Conservation (phyloP, 2,329 filamentous ascomycete species). For the Cladosporium sp. region DNA sequence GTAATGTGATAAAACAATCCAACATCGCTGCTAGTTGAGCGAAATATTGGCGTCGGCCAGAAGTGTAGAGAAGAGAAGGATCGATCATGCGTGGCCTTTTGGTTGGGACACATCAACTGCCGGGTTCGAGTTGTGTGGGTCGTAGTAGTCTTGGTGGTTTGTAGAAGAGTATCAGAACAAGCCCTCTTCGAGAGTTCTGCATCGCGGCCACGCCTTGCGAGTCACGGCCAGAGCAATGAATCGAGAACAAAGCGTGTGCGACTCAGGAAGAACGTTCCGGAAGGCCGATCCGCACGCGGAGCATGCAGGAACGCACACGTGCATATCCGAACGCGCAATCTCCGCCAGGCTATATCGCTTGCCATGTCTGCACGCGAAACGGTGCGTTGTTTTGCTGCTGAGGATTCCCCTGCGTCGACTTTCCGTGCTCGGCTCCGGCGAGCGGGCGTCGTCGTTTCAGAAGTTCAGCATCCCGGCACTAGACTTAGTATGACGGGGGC, state of each 20-base stretch:
- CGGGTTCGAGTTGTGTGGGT: background rate
- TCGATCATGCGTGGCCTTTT: background rate
- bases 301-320: background rate
- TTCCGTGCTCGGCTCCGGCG: background rate
- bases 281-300: background rate
- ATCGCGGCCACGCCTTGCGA: background rate
- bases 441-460: constrained; percentile 6
- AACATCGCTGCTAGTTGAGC: constrained; percentile 5
- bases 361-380: constrained; percentile 1
- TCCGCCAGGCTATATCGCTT: background rate
- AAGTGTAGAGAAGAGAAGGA: background rate
- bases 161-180: background rate
- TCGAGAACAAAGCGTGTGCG: background rate
- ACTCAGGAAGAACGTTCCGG: background rate
- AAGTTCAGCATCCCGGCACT: constrained; percentile 7
- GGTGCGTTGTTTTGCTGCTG: background rate
- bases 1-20: background rate
- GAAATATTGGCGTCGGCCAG: background rate
- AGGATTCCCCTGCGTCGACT: background rate
- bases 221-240: background rate
- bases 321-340: constrained; percentile 2
- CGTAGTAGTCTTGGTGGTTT: background rate
- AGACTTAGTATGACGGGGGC: constrained; percentile 16
- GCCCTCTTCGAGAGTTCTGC: background rate
- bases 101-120: background rate